Conservation (phyloP, 371 early-diverging fungal genomes). For the Circinella umbellata region DNA sequence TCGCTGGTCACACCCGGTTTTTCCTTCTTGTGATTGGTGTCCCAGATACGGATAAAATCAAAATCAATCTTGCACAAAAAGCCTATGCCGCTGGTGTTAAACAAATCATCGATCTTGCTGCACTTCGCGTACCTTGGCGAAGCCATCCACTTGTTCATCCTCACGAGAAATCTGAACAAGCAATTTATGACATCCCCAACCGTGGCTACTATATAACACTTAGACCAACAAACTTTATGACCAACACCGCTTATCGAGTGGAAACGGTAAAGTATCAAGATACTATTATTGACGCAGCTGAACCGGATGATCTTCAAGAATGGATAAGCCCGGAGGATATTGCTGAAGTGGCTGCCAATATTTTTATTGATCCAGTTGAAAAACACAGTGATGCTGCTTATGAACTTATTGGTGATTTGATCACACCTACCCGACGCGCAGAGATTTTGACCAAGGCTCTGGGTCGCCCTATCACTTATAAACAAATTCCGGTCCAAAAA, state of each 20-base stretch:
- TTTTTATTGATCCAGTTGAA: constrained; percentile 20
- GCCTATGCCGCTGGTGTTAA: constrained; percentile 39
- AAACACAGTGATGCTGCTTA: constrained; percentile 26
- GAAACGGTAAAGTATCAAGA: constrained; percentile 1
- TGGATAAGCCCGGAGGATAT: constrained; percentile 26
- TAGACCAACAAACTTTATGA: constrained; percentile 22
- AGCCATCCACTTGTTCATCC: constrained; percentile 13
- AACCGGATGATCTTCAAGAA: constrained; percentile 7
- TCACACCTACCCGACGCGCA: constrained; percentile 17
- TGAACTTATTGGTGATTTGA: constrained; percentile 13
- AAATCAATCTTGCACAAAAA: constrained; percentile 8
- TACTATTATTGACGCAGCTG: constrained; percentile 8
- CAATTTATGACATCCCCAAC: constrained; percentile 27
- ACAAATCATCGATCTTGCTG: constrained; percentile 35
- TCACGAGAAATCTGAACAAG: constrained; percentile 31
- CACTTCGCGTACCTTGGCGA: constrained; percentile 28
- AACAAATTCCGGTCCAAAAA: constrained; percentile 10
- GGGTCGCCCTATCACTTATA: constrained; percentile 15
- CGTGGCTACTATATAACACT: constrained; percentile 17
- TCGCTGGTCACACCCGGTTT: constrained; percentile 35
- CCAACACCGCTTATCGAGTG: constrained; percentile 11
- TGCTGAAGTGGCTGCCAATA: constrained; percentile 16
- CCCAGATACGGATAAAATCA: background rate
- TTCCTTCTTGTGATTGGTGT: constrained; percentile 23
- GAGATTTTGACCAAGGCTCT: constrained; percentile 11